Base-by-base conservation (phyloP, 805 yeast genomes). In the Candida silvicultrix region DNA sequence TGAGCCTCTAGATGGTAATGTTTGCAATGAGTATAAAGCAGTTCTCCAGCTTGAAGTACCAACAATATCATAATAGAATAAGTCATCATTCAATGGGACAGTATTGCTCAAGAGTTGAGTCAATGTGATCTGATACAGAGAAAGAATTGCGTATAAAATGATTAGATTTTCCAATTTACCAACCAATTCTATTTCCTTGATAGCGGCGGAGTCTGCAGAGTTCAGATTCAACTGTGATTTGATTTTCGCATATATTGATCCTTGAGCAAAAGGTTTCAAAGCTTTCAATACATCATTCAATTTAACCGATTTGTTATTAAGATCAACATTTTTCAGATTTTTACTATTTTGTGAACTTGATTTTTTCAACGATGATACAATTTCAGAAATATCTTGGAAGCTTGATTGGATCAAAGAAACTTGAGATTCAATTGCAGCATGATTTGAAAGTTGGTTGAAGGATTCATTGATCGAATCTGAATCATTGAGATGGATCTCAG, bases 51-150 rank as follows among this genome's bases (percentile, higher is more conserved):
- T 57, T 5, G 73, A 67, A 12, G 65, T 53, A 3, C 66, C 52
- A 0, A 70, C 56, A 2, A 59, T 43, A 23, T 76, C 75, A 68
- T 74, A 78, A 54, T 77, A 79, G 29, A 61, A 60, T n/a, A 76
- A 51, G 49, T 73, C 75, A 37, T 69, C 70, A 20, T 62, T 48
- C 14, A 76, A 51, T 9, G 76, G 73, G 5, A 74, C 49, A 2
- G 82, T 75, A 15, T 63, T 60, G 7, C 56, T 54, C 35, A 78
- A 55, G 23, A 77, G 52, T 2, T 58, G 50, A 25, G 68, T 58
- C 18, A 68, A 51, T 7, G 64, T 45, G 18, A 59, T 56, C 18
- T 70, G 71, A 47, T 70, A 69, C 6, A 68, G 42, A 1, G 60
- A 54, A 4, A 68, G 43, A 3, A 68, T 44, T 1, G 67, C 59